phyloP scores from a whole-genome alignment of 805 yeast species.

The Lachancea mirantina region DNA sequence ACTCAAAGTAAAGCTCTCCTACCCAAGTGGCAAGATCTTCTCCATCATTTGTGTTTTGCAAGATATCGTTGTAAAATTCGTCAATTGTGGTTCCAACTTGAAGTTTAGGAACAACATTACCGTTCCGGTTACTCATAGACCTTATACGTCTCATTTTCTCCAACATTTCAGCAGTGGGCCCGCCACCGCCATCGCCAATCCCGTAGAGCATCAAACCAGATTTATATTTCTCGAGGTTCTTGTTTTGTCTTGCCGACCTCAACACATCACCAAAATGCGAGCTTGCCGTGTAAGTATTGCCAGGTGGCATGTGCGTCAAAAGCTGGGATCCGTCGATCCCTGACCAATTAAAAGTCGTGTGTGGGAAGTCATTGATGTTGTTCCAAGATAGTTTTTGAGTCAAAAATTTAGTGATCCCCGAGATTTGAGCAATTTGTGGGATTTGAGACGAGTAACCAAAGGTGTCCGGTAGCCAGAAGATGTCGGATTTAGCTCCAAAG shows the following conservation, averaged over 20 bases:
- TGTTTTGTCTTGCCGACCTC: constrained; percentile 73
- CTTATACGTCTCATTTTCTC: constrained; percentile 89
- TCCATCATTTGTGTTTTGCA: constrained; percentile 59
- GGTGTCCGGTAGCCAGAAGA: constrained; percentile 96
- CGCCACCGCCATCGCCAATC: constrained; percentile 98
- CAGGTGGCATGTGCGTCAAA: constrained; percentile 96
- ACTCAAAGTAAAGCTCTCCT: constrained; percentile 91
- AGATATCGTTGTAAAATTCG: constrained; percentile 65
- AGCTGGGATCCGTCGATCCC: constrained; percentile 93
- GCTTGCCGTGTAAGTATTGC: constrained; percentile 86
- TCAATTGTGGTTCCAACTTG: constrained; percentile 68
- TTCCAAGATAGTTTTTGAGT: constrained; percentile 97
- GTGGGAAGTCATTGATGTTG: constrained; percentile 85
- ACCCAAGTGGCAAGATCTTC: constrained; percentile 72
- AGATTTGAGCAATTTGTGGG: constrained; percentile 86
- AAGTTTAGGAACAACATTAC: constrained; percentile 66
- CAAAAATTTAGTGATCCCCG: constrained; percentile 75
- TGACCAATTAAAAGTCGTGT: constrained; percentile 89
- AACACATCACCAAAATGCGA: constrained; percentile 91
- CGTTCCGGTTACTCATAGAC: constrained; percentile 76
- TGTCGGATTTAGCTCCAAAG: constrained; percentile 67
- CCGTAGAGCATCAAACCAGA: constrained; percentile 81
- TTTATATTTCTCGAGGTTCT: constrained; percentile 73
- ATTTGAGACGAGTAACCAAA: constrained; percentile 94
- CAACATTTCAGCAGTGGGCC: constrained; percentile 89